phyloP scores from a whole-genome alignment of 2,329 filamentous ascomycete genomes.

The Dothideomycetes sp. region DNA sequence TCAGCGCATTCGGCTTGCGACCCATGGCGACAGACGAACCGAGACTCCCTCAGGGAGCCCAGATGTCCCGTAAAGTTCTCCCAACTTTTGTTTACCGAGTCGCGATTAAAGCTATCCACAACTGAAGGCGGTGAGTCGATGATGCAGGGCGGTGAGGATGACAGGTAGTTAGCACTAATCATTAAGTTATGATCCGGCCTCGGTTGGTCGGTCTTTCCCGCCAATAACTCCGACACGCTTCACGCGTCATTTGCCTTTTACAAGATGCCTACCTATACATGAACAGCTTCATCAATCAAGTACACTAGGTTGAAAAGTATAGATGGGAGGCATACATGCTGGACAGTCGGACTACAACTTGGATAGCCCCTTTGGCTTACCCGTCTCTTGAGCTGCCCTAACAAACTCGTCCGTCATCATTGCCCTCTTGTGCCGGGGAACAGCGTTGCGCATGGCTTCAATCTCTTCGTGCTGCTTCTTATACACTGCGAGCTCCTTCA shows the following conservation, averaged over 20 bases:
- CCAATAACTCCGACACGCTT: no score
- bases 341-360: no score
- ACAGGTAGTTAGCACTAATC: no score
- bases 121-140: slow-evolving; percentile 2
- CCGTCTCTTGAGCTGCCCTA: slow-evolving; percentile 2
- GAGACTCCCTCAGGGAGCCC: background rate
- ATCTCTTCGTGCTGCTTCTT: slow-evolving; percentile 19
- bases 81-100: no score
- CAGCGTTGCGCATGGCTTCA: slow-evolving; percentile 4
- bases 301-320: no score
- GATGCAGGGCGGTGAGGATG: no score
- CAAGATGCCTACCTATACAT: no score
- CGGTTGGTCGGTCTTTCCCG: no score
- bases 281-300: no score
- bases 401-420: slow-evolving; percentile 24
- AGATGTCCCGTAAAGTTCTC: slow-evolving; percentile 1
- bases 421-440: slow-evolving; percentile 19
- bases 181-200: no score
- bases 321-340: no score
- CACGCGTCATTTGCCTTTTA: no score
- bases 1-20: slow-evolving; percentile 72
- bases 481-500: slow-evolving; percentile 28
- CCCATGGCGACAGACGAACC: slow-evolving; percentile 48
- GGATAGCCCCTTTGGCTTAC: slow-evolving; percentile 16
- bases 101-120: background rate